phyloP scores from a whole-genome alignment of 257 asterid species.

The Nicotiana undulata region DNA sequence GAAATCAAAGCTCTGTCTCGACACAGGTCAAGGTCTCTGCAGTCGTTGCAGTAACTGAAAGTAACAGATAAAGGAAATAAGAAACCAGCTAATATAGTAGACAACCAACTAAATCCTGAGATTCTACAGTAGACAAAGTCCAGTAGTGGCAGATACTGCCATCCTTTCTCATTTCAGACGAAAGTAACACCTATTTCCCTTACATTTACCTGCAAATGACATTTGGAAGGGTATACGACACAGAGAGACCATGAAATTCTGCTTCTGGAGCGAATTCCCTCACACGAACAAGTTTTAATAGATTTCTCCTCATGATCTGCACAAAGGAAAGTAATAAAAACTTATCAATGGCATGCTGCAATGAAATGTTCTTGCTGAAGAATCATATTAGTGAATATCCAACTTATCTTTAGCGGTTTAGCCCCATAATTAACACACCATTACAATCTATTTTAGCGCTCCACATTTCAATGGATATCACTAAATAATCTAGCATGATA shows the following conservation, averaged over 20 bases:
- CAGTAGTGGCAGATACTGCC: background rate
- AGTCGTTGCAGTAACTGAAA: constrained; percentile 87
- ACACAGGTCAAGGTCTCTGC: constrained; percentile 82
- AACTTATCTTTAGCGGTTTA: background rate
- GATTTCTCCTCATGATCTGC: constrained; percentile 97
- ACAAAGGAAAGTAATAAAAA: background rate
- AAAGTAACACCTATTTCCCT: background rate
- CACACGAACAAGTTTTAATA: constrained; percentile 65
- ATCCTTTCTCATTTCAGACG: background rate
- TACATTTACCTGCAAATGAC: constrained; percentile 81
- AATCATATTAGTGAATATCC: background rate
- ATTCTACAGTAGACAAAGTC: background rate
- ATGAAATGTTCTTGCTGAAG: background rate
- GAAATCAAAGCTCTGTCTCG: constrained; percentile 46
- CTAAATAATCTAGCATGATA: no score
- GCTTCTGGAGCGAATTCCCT: constrained; percentile 98
- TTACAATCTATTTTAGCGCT: background rate
- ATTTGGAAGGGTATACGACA: constrained; percentile 64
- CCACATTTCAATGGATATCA: background rate
- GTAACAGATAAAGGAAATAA: background rate
- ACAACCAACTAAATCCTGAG: background rate
- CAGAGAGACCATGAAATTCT: constrained; percentile 40
- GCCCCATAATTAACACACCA: background rate
- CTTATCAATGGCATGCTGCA: background rate
- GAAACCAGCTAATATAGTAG: background rate